Conservation (phyloP, 2,329 filamentous ascomycete genomes). For the Blastomyces parvus region DNA sequence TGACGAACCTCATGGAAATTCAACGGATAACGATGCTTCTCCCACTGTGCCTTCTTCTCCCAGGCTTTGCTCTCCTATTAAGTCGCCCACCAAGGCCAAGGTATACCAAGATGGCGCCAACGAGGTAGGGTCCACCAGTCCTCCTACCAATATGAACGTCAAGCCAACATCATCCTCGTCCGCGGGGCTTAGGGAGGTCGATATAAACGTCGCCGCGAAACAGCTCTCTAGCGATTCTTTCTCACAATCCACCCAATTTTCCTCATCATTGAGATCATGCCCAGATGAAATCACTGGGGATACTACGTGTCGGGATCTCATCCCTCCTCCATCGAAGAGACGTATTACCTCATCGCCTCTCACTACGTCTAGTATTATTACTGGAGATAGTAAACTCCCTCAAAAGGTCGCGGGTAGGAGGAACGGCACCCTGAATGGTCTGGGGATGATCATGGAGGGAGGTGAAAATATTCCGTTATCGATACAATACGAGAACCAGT, state of each 20-base stretch:
- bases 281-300: neutral
- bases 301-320: slow-evolving; percentile 20
- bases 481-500: slow-evolving; percentile 14
- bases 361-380: slow-evolving; percentile 17
- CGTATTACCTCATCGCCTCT: slow-evolving; percentile 16
- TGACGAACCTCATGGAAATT: slow-evolving; percentile 25
- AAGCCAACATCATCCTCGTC: slow-evolving; percentile 27
- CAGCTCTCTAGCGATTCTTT: slow-evolving; percentile 18
- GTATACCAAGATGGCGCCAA: slow-evolving; percentile 44
- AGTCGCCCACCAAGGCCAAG: slow-evolving; percentile 41
- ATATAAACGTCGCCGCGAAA: slow-evolving; percentile 39
- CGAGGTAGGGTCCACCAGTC: slow-evolving; percentile 27
- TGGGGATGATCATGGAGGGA: slow-evolving; percentile 27
- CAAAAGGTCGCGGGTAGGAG: slow-evolving; percentile 33
- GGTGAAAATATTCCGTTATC: slow-evolving; percentile 34
- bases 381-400: slow-evolving; percentile 34
- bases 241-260: neutral
- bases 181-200: slow-evolving; percentile 43
- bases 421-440: slow-evolving; percentile 23
- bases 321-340: slow-evolving; percentile 22
- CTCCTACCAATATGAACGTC: slow-evolving; percentile 20
- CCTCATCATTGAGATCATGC: slow-evolving; percentile 1
- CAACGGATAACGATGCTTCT: slow-evolving; percentile 17
- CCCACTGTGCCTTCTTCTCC: slow-evolving; percentile 18
- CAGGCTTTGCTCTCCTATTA: slow-evolving; percentile 19